phyloP scores from a whole-genome alignment of 805 yeast genomes.

The Ogataea neopini region DNA sequence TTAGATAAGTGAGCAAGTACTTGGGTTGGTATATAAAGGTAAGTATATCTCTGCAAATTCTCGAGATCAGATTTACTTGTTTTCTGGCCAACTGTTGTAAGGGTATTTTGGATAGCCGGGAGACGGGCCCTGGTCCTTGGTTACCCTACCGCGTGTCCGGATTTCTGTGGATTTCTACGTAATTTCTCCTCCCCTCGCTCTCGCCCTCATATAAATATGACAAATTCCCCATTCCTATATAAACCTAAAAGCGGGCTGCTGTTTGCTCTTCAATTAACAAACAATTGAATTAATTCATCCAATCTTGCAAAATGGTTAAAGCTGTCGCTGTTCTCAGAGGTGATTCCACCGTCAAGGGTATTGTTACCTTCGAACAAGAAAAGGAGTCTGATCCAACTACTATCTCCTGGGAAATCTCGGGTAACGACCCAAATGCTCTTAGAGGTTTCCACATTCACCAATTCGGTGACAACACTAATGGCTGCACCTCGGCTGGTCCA shows the following conservation, averaged over 20 bases:
- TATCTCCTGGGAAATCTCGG: conserved; percentile 83
- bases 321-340: conserved; percentile 96
- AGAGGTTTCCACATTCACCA: conserved; percentile 98
- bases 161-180: conserved; percentile 1
- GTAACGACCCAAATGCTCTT: conserved; percentile 83
- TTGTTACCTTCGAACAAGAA: conserved; percentile 82
- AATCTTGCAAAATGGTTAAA: conserved; percentile 50
- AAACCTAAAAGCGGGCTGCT: not conserved
- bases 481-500: conserved; percentile 98
- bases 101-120: no score
- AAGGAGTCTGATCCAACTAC: conserved; percentile 82
- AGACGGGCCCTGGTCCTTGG: no score
- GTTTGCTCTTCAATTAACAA: not conserved
- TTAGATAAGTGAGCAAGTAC: not conserved
- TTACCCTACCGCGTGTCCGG: not conserved
- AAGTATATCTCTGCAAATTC: not conserved
- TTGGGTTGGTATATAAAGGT: not conserved
- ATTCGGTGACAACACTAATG: conserved; percentile 98
- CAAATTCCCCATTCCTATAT: conserved; percentile 3
- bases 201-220: not conserved
- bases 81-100: no score
- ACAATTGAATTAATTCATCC: conserved; percentile 1
- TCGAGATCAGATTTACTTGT: no score
- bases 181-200: no score
- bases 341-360: conserved; percentile 85